phyloP scores from a whole-genome alignment of 2,329 filamentous ascomycete genomes.

The Hypoxylon sp. region DNA sequence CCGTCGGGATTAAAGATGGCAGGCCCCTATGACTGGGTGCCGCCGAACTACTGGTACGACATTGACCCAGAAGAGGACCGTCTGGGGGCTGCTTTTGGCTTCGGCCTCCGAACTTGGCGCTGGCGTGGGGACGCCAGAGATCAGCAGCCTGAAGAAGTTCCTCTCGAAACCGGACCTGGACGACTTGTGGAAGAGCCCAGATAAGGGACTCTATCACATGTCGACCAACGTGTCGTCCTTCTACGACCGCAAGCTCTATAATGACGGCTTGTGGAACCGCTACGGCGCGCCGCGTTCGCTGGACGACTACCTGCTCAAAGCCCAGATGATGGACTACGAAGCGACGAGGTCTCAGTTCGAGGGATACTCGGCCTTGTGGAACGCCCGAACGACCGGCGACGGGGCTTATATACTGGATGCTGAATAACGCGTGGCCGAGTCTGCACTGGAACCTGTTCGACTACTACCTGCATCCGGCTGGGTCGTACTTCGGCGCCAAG shows the following conservation, averaged over 20 bases:
- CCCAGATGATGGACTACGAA: conserved; percentile 71
- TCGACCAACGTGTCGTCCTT: conserved; percentile 63
- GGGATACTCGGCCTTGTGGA: conserved; percentile 61
- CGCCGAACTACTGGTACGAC: conserved; percentile 70
- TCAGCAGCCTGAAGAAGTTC: conserved; percentile 62
- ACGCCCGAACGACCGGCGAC: conserved; percentile 60
- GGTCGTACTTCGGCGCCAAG: conserved; percentile 67
- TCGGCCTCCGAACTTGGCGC: conserved; percentile 69
- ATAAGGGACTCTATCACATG: conserved; percentile 67
- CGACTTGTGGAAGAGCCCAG: conserved; percentile 62
- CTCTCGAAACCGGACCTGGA: conserved; percentile 59
- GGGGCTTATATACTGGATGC: conserved; percentile 72
- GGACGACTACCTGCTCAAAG: conserved; percentile 66
- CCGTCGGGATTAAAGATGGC: conserved; percentile 71
- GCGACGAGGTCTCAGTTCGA: conserved; percentile 68
- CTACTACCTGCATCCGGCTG: conserved; percentile 65
- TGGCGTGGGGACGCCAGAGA: conserved; percentile 68
- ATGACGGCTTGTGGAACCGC: conserved; percentile 59
- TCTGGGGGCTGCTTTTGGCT: conserved; percentile 67
- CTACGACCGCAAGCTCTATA: conserved; percentile 64
- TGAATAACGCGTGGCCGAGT: conserved; percentile 70
- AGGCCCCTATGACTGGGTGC: conserved; percentile 72
- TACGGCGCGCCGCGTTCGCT: conserved; percentile 61
- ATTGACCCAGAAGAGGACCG: conserved; percentile 48
- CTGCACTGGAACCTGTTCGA: conserved; percentile 73